These are phyloP conservation scores for Eutrema salsugineum DNA, from an alignment of 441 rosid species.

Conservation along the genomic window DNA sequence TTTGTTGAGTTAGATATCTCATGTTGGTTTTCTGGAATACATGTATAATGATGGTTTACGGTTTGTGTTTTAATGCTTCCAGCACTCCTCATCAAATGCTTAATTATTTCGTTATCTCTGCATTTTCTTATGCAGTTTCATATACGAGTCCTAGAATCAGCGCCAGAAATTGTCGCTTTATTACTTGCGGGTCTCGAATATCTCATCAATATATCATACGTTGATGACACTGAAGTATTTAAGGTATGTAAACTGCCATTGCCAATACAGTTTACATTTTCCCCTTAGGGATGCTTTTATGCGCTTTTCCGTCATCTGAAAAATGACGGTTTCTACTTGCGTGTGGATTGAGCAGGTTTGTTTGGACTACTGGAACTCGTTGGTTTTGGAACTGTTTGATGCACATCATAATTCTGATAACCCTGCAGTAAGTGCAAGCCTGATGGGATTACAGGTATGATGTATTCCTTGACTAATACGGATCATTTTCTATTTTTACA, in stretches of 20 bases:
- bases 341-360: slow-evolving; percentile 69
- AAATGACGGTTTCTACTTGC: slow-evolving; percentile 3
- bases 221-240: slow-evolving; percentile 99
- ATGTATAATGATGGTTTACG: background rate
- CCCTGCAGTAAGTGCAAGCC: slow-evolving; percentile 69
- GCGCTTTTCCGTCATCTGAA: slow-evolving; percentile 1
- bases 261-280: background rate
- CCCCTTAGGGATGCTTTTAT: background rate
- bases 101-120: background rate
- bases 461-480: slow-evolving; percentile 7
- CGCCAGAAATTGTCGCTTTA: slow-evolving; percentile 65
- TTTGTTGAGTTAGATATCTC: background rate
- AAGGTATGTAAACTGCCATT: slow-evolving; percentile 52
- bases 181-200: slow-evolving; percentile 89
- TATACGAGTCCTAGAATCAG: slow-evolving; percentile 78
- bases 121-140: slow-evolving; percentile 56
- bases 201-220: slow-evolving; percentile 88
- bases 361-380: slow-evolving; percentile 97
- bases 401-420: slow-evolving; percentile 83
- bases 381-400: slow-evolving; percentile 92
- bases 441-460: slow-evolving; percentile 89
- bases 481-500: background rate
- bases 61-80: slow-evolving; percentile 1
- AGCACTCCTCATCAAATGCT: background rate
- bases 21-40: slow-evolving; percentile 3